Conservation (phyloP, 1,139 yeast species). For the Lodderomyces orthopsilosis region DNA sequence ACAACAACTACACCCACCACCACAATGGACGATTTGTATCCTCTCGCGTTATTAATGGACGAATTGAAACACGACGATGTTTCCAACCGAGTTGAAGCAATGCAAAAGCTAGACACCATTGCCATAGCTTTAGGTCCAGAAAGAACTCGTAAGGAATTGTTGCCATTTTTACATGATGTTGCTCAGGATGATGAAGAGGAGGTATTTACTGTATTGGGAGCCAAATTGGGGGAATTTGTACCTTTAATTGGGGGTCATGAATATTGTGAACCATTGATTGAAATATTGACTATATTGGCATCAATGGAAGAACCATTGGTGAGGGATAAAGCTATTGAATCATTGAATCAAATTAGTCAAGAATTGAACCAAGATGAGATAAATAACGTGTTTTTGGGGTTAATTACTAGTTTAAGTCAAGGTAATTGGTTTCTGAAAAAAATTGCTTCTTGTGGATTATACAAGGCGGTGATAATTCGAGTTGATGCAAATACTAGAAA, state of each 20-base stretch:
- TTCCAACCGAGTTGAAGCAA: slow-evolving; percentile 88
- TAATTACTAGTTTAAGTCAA: slow-evolving; percentile 73
- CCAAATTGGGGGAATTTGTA: slow-evolving; percentile 82
- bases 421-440: slow-evolving; percentile 96
- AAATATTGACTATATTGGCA: slow-evolving; percentile 84
- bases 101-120: slow-evolving; percentile 91
- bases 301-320: slow-evolving; percentile 98
- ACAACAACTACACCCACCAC: too few species aligned
- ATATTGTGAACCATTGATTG: slow-evolving; percentile 71
- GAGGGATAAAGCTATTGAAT: slow-evolving; percentile 88
- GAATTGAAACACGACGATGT: slow-evolving; percentile 95
- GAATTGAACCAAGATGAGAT: slow-evolving; percentile 69
- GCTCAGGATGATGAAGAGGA: slow-evolving; percentile 99
- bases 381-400: slow-evolving; percentile 64
- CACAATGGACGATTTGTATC: slow-evolving; percentile 76
- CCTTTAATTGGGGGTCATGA: slow-evolving; percentile 86
- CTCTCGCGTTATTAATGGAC: slow-evolving; percentile 94
- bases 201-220: slow-evolving; percentile 90
- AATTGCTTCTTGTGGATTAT: slow-evolving; percentile 90
- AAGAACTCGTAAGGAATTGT: slow-evolving; percentile 81
- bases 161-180: slow-evolving; percentile 83
- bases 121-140: slow-evolving; percentile 95
- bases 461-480: slow-evolving; percentile 64
- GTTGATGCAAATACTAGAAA: slow-evolving; percentile 55
- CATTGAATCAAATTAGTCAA: slow-evolving; percentile 69